Conservation (phyloP, 2,329 filamentous ascomycete genomes). For the Claviceps purpurea region DNA sequence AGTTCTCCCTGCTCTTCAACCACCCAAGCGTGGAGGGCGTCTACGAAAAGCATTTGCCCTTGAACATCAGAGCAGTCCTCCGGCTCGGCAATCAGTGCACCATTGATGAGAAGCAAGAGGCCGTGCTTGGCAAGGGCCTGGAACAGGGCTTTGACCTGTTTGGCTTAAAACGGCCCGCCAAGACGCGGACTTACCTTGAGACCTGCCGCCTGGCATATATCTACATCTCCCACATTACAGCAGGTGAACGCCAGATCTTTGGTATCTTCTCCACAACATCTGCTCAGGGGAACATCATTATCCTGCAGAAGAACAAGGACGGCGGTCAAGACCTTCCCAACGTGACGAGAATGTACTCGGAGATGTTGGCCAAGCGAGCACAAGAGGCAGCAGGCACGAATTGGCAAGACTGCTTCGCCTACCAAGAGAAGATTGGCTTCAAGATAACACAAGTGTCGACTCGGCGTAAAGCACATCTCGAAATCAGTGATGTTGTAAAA, state of each 20-base stretch:
- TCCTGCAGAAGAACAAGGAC: slow-evolving; percentile 74
- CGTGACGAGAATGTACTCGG: slow-evolving; percentile 73
- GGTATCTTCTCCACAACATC: slow-evolving; percentile 78
- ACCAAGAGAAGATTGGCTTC: slow-evolving; percentile 77
- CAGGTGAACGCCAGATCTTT: slow-evolving; percentile 86
- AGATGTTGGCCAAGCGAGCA: slow-evolving; percentile 53
- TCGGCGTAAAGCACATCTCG: slow-evolving; percentile 74
- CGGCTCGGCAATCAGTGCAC: slow-evolving; percentile 85
- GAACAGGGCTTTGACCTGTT: slow-evolving; percentile 87
- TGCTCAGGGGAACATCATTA: slow-evolving; percentile 70
- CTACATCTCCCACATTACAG: slow-evolving; percentile 83
- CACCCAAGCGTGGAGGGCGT: slow-evolving; percentile 93
- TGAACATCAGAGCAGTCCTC: slow-evolving; percentile 75
- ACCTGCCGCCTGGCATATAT: slow-evolving; percentile 67
- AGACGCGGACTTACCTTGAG: slow-evolving; percentile 58
- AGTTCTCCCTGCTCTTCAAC: slow-evolving; percentile 71
- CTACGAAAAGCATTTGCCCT: slow-evolving; percentile 84
- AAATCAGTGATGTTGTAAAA: slow-evolving; percentile 77
- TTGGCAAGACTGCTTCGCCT: slow-evolving; percentile 72
- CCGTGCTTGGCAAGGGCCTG: slow-evolving; percentile 81
- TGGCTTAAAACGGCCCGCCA: slow-evolving; percentile 54
- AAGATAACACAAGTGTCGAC: slow-evolving; percentile 81
- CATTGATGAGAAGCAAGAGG: slow-evolving; percentile 80
- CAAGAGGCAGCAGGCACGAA: slow-evolving; percentile 54
- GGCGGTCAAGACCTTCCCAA: slow-evolving; percentile 75